Evolutionary conservation across 129 eudicot genomes (phyloP), one percentile per base, ranked within the genome.

Genomic region (Lonicera japonica): DNA sequence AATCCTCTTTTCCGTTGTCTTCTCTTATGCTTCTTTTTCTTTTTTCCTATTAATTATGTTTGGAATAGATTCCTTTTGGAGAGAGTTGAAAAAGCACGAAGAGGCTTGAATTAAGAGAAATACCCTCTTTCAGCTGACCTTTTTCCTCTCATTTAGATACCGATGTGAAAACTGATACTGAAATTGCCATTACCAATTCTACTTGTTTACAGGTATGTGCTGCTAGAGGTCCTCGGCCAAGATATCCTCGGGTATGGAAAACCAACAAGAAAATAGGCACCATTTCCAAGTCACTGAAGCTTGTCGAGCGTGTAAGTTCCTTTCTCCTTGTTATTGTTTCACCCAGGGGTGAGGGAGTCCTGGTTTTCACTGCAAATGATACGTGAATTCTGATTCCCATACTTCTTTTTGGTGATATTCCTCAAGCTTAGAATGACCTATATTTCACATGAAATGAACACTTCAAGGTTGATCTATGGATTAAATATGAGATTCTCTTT

Each of bases 201-300:
- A 25, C 40, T 58, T 14, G 51, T 66, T 64, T 63, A 24, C 75
- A 90, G 95, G 90, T 86, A 70, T 90, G 97, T 77, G 97, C 82
- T 40, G 84, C 89, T 19, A 90, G 84, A 81, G 95, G 97, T 59
- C 97, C 97, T 72, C 83, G 97, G 60, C 97, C 94, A 66, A 81
- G 97, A 70, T 86, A 81, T 75, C 97, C 97, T 25, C 86, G 97
- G 48, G 97, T 90, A 21, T 90, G 97, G 95, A 90, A 82, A 77
- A 77, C 83, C 54, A 82, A 71, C 43, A 78, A 66, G 73, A 82
- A 70, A 63, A 74, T 86, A 66, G 97, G 97, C 64, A 90, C 95
- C 8, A 73, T 90, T 66, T 90, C 97, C 65, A 90, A 90, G 67
- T 81, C 97, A 24, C 16, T 76, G 60, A 90, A 90, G 77, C 95